Evolutionary conservation across 768 basidiomycete genomes (phyloP), one percentile per base, ranked within the genome.

Genomic region (Termitomyces heimii): DNA sequence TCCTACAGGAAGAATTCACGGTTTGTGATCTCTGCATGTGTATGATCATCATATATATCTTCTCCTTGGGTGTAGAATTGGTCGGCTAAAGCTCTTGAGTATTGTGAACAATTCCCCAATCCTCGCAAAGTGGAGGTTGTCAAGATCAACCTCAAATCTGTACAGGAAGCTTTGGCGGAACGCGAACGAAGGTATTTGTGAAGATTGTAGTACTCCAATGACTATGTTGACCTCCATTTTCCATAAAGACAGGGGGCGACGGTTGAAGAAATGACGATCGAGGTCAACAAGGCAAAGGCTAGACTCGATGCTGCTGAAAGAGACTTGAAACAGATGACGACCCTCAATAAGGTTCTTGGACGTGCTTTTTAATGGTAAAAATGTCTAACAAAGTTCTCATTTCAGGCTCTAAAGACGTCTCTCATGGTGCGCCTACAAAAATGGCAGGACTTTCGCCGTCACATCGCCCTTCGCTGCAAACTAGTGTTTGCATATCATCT

Each of bases 361-460:
- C 10, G 44, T 35, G 54, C n/a, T 29, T 45, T 37, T 14, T 26
- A 14, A n/a, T 55, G 14, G 14, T 31, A 22, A 32, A 29, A 18
- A 48, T 34, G 22, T 32, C 46, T 57, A n/a, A 47, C 50, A 35
- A 10, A 29, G 31, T 26, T 5, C 48, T 52, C 55, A 34, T 32
- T 22, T 31, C 55, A 95, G 92, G 79, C 82, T 26, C 77, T 96
- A 48, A 82, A 78, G 62, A 67, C 77, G 5, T 88, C 93, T 0
- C 77, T 94, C 39, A 70, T 80, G 22, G 66, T 75, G 14, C 91
- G 95, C 22, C 70, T 88, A 54, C 69, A 74, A 18, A 83, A 82
- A 63, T 98, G 96, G 95, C 82, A 89, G 55, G 85, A 90, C 55
- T 95, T 95, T 77, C 83, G 95, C 52, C 80, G 84, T 10, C 88